Percentiles rank a stretch among this genome's conserved stretches.
phyloP scores from a whole-genome alignment of 1,284 basidiomycete genomes.

The Trichosporon faecale region DNA sequence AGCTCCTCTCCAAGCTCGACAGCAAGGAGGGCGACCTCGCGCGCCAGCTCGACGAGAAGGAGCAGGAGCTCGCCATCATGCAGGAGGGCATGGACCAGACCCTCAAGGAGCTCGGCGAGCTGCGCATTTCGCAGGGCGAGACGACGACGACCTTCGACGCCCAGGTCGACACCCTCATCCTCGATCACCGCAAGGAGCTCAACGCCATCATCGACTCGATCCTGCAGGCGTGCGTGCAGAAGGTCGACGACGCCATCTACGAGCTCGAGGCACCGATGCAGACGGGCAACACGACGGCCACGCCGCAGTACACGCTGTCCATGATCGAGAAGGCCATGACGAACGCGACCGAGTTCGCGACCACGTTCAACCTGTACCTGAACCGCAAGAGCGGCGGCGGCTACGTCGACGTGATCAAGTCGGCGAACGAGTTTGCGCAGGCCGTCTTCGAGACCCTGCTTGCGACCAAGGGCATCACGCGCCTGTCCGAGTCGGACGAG shows the following conservation, averaged over 20 bases:
- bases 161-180: constrained; percentile 93
- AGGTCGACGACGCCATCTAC: constrained; percentile 95
- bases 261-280: constrained; percentile 94
- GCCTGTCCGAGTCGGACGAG: constrained; percentile 85
- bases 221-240: constrained; percentile 91
- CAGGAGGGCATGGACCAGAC: constrained; percentile 96
- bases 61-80: constrained; percentile 90
- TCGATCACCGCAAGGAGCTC: constrained; percentile 96
- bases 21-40: constrained; percentile 71
- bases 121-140: constrained; percentile 79
- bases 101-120: constrained; percentile 81
- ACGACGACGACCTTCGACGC: constrained; percentile 86
- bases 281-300: constrained; percentile 90
- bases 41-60: constrained; percentile 86
- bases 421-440: constrained; percentile 94
- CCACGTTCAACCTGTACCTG: constrained; percentile 87
- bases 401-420: constrained; percentile 97
- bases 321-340: constrained; percentile 97
- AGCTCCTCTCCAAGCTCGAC: constrained; percentile 75
- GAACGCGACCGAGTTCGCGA: constrained; percentile 93
- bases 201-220: constrained; percentile 99
- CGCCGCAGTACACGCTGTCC: constrained; percentile 94
- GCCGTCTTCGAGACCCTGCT: constrained; percentile 84
- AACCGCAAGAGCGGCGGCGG: constrained; percentile 78
- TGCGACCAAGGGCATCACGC: constrained; percentile 93